These are phyloP conservation scores for Choanephora cucurbitarum DNA, from an alignment of 371 early-diverging fungal species.

Conservation along the genomic window DNA sequence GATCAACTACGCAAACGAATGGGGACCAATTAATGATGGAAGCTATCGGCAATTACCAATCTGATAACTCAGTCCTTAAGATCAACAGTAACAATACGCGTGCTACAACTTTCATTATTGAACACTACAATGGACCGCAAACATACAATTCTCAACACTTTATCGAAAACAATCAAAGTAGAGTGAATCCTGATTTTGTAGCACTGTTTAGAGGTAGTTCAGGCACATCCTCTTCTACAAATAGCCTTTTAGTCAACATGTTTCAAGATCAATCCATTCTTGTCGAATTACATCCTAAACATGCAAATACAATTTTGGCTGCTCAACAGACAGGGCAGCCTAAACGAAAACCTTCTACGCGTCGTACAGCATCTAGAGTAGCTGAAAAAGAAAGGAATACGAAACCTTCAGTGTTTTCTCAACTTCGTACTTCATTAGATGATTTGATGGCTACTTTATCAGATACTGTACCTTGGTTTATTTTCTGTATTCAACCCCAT, in stretches of 20 bases:
- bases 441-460: slow-evolving; percentile 76
- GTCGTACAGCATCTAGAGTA: slow-evolving; percentile 5
- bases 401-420: slow-evolving; percentile 33
- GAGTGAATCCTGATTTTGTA: slow-evolving; percentile 77
- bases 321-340: slow-evolving; percentile 51
- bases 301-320: slow-evolving; percentile 51
- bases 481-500: slow-evolving; percentile 70
- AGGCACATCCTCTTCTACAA: slow-evolving; percentile 38
- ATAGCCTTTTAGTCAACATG: slow-evolving; percentile 8
- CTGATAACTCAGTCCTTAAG: slow-evolving; percentile 29
- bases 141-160: slow-evolving; percentile 71
- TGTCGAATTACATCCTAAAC: slow-evolving; percentile 54
- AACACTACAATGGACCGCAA: slow-evolving; percentile 76
- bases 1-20: slow-evolving; percentile 28
- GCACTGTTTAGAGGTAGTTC: slow-evolving; percentile 59
- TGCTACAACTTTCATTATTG: slow-evolving; percentile 56
- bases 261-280: slow-evolving; percentile 32
- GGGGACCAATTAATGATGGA: slow-evolving; percentile 29
- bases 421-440: slow-evolving; percentile 68
- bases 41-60: slow-evolving; percentile 22
- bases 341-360: slow-evolving; percentile 41
- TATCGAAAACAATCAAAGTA: slow-evolving; percentile 61
- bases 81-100: slow-evolving; percentile 27
- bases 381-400: slow-evolving; percentile 3
- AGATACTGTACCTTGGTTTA: slow-evolving; percentile 79